phyloP scores from a whole-genome alignment of 371 early-diverging fungal species.

The Phascolomyces articulosus region DNA sequence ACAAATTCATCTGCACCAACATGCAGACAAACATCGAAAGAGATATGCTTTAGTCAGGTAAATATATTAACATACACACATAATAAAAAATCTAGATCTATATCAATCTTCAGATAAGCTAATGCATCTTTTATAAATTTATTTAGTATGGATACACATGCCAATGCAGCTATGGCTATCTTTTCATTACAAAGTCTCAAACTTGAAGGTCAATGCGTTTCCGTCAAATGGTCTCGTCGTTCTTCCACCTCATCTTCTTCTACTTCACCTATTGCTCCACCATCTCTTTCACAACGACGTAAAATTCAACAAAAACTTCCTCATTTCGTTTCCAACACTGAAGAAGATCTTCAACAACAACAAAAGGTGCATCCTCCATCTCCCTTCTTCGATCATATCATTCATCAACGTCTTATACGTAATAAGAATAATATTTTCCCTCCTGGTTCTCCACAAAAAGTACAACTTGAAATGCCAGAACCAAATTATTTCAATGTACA shows the following conservation, averaged over 20 bases:
- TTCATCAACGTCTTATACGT: background rate
- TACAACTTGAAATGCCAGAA: background rate
- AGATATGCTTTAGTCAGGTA: conserved; percentile 80
- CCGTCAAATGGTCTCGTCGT: background rate
- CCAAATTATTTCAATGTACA: background rate
- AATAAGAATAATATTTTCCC: background rate
- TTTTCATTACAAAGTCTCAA: conserved; percentile 20
- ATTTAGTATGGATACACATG: conserved; percentile 77
- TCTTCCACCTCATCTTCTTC: background rate
- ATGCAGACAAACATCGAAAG: conserved; percentile 62
- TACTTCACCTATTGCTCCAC: background rate
- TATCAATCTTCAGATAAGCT: background rate
- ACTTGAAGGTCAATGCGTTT: background rate
- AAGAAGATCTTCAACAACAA: background rate
- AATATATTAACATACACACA: background rate
- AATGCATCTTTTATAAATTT: background rate
- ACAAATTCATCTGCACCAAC: conserved; percentile 70
- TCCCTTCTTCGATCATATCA: background rate
- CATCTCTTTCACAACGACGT: too few relatives aligned
- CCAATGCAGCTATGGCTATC: conserved; percentile 81
- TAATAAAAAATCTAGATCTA: background rate
- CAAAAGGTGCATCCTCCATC: background rate
- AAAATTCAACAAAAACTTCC: background rate
- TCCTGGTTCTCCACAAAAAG: background rate
- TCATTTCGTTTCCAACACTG: background rate